Evolutionary conservation across 73 alveolate genomes (phyloP), one percentile per base, ranked within the genome.

Genomic region (Diophrys sp.): DNA sequence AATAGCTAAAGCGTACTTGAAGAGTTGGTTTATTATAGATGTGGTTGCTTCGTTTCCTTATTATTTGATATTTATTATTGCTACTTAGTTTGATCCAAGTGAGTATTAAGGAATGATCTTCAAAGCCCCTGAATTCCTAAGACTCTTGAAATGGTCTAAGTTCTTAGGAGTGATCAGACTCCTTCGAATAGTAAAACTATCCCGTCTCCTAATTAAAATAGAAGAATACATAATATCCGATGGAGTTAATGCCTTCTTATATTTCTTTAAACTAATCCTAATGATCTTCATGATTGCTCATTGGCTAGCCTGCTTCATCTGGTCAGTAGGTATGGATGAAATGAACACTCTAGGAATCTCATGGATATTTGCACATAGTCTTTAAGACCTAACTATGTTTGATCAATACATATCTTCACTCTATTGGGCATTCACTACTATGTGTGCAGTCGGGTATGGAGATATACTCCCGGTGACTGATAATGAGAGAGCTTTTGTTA

Each of bases 381-480:
- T 84, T 18, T 27, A 56, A 30, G 90, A 79, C 55, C 74, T 69
- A 0, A 73, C 70, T 1, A 71, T 33, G 23, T 18, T n/a, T 5
- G 88, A 77, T 18, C 53, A 79, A 66, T 88, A 88, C 67, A 44
- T 88, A 14, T 33, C 78, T 33, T 76, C 87, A 24, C 54, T 88
- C 57, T 88, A 88, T 70, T 88, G 87, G 83, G 79, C 93, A 0
- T 84, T 88, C 54, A 72, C 92, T 23, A 88, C 95, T 69, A 93
- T 93, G 96, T 78, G 89, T 0, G 88, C 98, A 0, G 94, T 93
- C n/a, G 98, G 98, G 18, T 93, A 88, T 67, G 95, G 95, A 0
- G 92, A 88, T 66, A 74, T 88, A 1, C n/a, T 77, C 0, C 93
- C 95, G 18, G n/a, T 31, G 23, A 84, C 95, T 5, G 62, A 66